Percentiles rank a stretch among this genome's conserved stretches.
Conservation (phyloP, 495 filamentous ascomycete genomes). For the Xylaria bambusicola region DNA sequence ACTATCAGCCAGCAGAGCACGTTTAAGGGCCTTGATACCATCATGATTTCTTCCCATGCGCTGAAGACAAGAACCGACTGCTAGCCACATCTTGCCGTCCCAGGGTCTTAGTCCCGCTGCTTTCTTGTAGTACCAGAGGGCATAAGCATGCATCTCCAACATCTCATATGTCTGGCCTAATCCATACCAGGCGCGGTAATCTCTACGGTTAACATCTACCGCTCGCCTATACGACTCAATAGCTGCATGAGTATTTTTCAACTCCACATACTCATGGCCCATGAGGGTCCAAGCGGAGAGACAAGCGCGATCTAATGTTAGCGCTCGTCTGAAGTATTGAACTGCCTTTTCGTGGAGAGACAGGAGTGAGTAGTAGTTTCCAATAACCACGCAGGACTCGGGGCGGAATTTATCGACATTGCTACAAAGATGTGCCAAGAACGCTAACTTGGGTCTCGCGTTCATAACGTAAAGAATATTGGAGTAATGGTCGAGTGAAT, state of each 20-base stretch:
- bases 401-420: constrained; percentile 93
- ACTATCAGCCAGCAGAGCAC: constrained; percentile 79
- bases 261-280: constrained; percentile 98
- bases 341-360: constrained; percentile 97
- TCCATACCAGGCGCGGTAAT: constrained; percentile 98
- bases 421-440: constrained; percentile 85
- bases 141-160: constrained; percentile 95
- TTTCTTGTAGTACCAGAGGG: constrained; percentile 95
- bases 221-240: constrained; percentile 97
- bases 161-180: constrained; percentile 97
- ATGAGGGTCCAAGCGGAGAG: constrained; percentile 97
- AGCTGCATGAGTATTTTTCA: constrained; percentile 98
- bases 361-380: constrained; percentile 93
- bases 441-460: constrained; percentile 82
- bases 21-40: constrained; percentile 91
- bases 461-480: constrained; percentile 96
- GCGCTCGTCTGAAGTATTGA: constrained; percentile 92
- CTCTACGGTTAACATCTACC: constrained; percentile 93
- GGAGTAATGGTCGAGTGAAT: constrained; percentile 90
- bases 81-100: constrained; percentile 98
- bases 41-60: constrained; percentile 81
- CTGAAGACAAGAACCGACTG: constrained; percentile 85
- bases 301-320: constrained; percentile 92
- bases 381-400: constrained; percentile 94
- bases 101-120: constrained; percentile 87